Evolutionary conservation across 2,329 filamentous ascomycete species (phyloP), one percentile per base, ranked within the genome.

Genomic region (Sphaerulina populicola): DNA sequence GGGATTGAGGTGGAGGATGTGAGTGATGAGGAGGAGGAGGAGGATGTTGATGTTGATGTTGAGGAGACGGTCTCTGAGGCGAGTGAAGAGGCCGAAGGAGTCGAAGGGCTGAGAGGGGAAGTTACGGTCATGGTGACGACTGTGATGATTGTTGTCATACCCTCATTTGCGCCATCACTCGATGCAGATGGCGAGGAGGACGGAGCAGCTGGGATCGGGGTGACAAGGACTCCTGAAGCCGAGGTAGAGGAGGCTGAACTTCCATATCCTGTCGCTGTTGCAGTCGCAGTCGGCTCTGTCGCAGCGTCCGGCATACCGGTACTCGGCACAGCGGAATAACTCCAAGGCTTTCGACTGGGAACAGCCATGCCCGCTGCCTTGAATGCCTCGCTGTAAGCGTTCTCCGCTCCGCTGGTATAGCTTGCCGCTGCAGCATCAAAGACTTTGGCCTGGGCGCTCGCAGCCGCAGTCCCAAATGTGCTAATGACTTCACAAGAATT

Each of bases 401-500:
- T 23, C 4, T 50, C 48, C 5, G 55, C 51, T 8, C 45, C 52
- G n/a, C 51, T 40, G 0, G 57, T 47, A 45, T 60, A 60, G 1
- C 47, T 51, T 11, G 53, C 48, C 2, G 56, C 53, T 10, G 55
- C 57, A 10, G 48, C 41, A 27, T 47, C 47, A 30, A 52, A 56
- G 11, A 37, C 40, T 3, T 47, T 43, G 15, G 51, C 50, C 11
- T 47, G 51, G 21, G 53, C 44, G 4, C 53, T 55, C 27, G 57
- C 57, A 45, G 57, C 55, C 6, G 53, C 53, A 11, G 52, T 31
- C 9, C 57, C 57, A 49, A 60, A 60, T 10, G 43, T 51, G 51
- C 46, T 53, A 8, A 57, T 51, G 6, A 53, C 55, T 27, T 49
- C 49, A 51, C 60, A 62, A 38, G 44, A 54, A 29, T 58, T 57